Conservation (phyloP, 2,329 filamentous ascomycete species). For the Aspergillus udagawae region DNA sequence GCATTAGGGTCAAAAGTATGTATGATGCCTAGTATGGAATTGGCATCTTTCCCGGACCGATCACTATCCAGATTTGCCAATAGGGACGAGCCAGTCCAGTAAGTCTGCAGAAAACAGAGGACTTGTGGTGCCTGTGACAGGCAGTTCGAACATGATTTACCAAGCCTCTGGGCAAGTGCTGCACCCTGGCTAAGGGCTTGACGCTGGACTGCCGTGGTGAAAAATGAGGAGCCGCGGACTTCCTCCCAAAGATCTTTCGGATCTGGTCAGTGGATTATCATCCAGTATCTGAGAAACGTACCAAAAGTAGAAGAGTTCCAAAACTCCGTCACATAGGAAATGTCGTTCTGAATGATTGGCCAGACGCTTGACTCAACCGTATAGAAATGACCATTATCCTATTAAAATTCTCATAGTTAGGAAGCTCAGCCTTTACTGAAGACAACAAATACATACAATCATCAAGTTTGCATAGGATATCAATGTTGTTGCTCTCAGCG, state of each 20-base stretch:
- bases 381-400: constrained; percentile 50
- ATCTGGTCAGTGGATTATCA: too few relatives aligned
- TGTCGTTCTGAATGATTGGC: constrained; percentile 71
- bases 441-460: constrained; percentile 35
- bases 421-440: background rate
- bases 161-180: constrained; percentile 60
- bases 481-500: constrained; percentile 69
- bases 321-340: constrained; percentile 69
- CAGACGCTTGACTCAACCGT: constrained; percentile 58
- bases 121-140: constrained; percentile 63
- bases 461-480: constrained; percentile 72
- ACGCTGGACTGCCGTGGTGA: constrained; percentile 66
- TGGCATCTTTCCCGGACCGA: constrained; percentile 67
- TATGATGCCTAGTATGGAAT: constrained; percentile 64
- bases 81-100: constrained; percentile 67
- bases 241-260: constrained; percentile 69
- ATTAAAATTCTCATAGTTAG: background rate
- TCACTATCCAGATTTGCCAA: constrained; percentile 64
- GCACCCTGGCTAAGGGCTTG: constrained; percentile 58
- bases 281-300: constrained; percentile 1
- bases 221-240: constrained; percentile 70
- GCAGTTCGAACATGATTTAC: constrained; percentile 59
- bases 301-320: constrained; percentile 61
- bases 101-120: constrained; percentile 68
- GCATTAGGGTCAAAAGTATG: constrained; percentile 65